Conservation (phyloP, 2,329 filamentous ascomycete species). For the Bipolaris bicolor region DNA sequence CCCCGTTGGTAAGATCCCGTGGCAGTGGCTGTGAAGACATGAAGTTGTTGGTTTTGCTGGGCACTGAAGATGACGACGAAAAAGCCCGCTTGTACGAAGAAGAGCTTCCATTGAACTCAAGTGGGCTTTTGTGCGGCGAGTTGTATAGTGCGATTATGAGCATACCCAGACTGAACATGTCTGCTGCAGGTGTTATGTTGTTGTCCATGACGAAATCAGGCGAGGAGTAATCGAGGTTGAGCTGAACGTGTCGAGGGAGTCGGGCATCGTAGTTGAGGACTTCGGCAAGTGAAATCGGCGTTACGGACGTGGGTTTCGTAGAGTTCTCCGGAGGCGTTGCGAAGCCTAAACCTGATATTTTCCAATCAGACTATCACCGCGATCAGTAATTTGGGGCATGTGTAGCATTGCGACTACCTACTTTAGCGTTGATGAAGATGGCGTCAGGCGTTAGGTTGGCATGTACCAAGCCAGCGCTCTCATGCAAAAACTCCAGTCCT, state of each 20-base stretch:
- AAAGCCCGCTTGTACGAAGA: slow-evolving; percentile 87
- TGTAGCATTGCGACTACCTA: slow-evolving; percentile 48
- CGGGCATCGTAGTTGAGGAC: slow-evolving; percentile 84
- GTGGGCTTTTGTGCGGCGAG: slow-evolving; percentile 85
- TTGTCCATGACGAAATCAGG: slow-evolving; percentile 94
- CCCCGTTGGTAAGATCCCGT: slow-evolving; percentile 73
- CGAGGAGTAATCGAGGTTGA: slow-evolving; percentile 91
- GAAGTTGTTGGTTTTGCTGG: slow-evolving; percentile 82
- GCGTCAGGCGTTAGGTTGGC: slow-evolving; percentile 94
- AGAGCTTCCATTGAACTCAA: slow-evolving; percentile 80
- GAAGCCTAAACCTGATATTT: slow-evolving; percentile 93
- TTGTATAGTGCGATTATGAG: slow-evolving; percentile 91
- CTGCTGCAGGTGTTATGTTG: slow-evolving; percentile 80
- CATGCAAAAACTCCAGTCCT: slow-evolving; percentile 91
- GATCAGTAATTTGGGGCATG: slow-evolving; percentile 34
- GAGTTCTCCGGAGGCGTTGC: slow-evolving; percentile 80
- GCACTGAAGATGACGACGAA: slow-evolving; percentile 76
- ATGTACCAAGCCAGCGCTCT: slow-evolving; percentile 92
- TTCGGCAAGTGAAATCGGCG: slow-evolving; percentile 82
- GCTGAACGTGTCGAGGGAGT: slow-evolving; percentile 79
- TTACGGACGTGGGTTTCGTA: slow-evolving; percentile 74
- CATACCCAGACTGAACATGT: slow-evolving; percentile 93
- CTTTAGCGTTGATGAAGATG: slow-evolving; percentile 92
- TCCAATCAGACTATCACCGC: slow-evolving; percentile 82
- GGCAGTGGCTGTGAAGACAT: slow-evolving; percentile 80